Conservation (phyloP, 1,139 yeast genomes). For the Saccharomyces uvarum region DNA sequence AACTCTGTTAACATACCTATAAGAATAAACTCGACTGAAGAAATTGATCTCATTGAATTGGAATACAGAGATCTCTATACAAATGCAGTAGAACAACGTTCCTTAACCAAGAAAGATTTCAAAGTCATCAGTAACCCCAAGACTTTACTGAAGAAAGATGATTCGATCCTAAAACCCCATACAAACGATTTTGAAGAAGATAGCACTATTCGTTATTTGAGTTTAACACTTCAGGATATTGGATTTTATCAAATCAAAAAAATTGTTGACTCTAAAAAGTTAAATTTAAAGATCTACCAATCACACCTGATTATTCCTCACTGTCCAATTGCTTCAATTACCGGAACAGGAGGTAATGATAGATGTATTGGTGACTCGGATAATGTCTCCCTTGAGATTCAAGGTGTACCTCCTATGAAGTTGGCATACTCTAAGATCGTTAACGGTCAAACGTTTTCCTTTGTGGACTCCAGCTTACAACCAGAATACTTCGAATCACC, state of each 20-base stretch:
- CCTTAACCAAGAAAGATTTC: conserved; percentile 53
- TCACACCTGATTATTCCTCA: conserved; percentile 60
- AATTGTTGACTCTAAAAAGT: conserved; percentile 58
- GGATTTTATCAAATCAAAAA: conserved; percentile 66
- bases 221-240: conserved; percentile 51
- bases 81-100: conserved; percentile 41
- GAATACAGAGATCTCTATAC: conserved; percentile 54
- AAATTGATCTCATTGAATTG: conserved; percentile 60
- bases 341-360: conserved; percentile 33
- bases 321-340: conserved; percentile 65
- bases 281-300: conserved; percentile 56
- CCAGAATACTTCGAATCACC: conserved; percentile 40
- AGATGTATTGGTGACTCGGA: conserved; percentile 60
- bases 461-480: conserved; percentile 41
- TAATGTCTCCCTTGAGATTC: conserved; percentile 46
- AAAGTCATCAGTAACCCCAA: conserved; percentile 35
- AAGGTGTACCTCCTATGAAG: conserved; percentile 71
- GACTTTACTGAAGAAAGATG: conserved; percentile 35
- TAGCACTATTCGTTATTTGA: conserved; percentile 40
- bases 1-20: conserved; percentile 52
- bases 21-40: conserved; percentile 72
- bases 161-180: conserved; percentile 14
- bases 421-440: conserved; percentile 53
- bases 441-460: conserved; percentile 40
- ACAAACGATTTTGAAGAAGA: background rate